These are phyloP conservation scores for Penicillium glabrum DNA, from an alignment of 2,329 filamentous ascomycete genomes.

Conservation along the genomic window DNA sequence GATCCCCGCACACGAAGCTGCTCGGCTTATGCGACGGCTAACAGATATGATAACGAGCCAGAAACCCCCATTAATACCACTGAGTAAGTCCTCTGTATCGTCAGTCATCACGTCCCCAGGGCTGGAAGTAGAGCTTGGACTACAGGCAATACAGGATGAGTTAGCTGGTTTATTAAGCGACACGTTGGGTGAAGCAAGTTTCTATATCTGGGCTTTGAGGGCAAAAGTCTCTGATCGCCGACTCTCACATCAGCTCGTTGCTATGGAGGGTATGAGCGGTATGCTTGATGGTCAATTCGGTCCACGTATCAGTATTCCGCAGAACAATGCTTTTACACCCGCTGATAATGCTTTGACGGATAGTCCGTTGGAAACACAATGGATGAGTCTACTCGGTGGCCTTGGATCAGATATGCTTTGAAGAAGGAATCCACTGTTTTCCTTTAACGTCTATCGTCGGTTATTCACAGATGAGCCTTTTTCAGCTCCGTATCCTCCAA, in stretches of 20 bases:
- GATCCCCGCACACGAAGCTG: background rate
- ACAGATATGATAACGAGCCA: background rate
- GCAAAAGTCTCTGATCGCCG: background rate
- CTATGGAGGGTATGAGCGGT: background rate
- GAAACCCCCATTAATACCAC: background rate
- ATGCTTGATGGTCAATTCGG: background rate
- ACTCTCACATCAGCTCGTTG: background rate
- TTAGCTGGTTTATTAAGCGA: background rate
- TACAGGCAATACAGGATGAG: background rate
- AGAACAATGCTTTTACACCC: background rate
- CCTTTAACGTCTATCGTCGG: background rate
- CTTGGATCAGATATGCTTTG: constrained; percentile 13
- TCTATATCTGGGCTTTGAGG: constrained; percentile 1
- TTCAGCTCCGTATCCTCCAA: background rate
- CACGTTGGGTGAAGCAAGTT: background rate
- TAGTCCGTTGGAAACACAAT: constrained; percentile 2
- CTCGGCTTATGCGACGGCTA: background rate
- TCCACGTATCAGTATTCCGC: background rate
- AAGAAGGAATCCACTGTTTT: background rate
- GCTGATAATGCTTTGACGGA: background rate
- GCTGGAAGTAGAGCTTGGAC: background rate
- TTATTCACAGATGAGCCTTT: constrained; percentile 1
- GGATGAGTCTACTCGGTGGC: constrained; percentile 11
- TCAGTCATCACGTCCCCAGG: background rate
- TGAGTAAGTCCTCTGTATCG: background rate